phyloP scores from a whole-genome alignment of 2,329 filamentous ascomycete genomes.

The Blastomyces gilchristii region DNA sequence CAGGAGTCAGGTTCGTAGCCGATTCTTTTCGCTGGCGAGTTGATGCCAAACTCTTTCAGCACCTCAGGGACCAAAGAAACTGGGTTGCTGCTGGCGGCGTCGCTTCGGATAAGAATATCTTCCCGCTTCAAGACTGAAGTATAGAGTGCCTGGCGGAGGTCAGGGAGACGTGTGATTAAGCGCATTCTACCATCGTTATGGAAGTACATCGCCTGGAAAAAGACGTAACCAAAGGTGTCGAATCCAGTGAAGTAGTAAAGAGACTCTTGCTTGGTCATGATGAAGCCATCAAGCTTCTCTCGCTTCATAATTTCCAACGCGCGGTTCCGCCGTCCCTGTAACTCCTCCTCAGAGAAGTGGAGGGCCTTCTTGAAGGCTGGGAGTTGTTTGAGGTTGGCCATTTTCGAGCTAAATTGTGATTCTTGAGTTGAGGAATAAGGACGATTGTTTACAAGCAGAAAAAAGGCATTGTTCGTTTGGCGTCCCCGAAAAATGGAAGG shows the following conservation, averaged over 20 bases:
- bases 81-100: slow-evolving; percentile 23
- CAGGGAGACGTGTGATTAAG: slow-evolving; percentile 24
- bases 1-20: slow-evolving; percentile 31
- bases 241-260: slow-evolving; percentile 26
- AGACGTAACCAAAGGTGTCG: slow-evolving; percentile 30
- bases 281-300: slow-evolving; percentile 28
- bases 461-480: not conserved
- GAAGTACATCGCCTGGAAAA: slow-evolving; percentile 31
- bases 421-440: not conserved
- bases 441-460: not conserved
- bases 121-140: slow-evolving; percentile 26
- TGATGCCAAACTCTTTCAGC: slow-evolving; percentile 23
- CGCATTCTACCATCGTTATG: slow-evolving; percentile 26
- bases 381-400: slow-evolving; percentile 15
- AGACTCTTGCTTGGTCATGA: slow-evolving; percentile 30
- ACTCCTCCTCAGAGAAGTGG: slow-evolving; percentile 22
- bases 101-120: slow-evolving; percentile 23
- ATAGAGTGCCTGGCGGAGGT: slow-evolving; percentile 27
- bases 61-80: slow-evolving; percentile 24
- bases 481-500: not conserved
- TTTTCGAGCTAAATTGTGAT: slow-evolving; percentile 2
- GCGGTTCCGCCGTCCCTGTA: slow-evolving; percentile 18
- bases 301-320: slow-evolving; percentile 23
- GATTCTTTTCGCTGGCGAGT: slow-evolving; percentile 21
- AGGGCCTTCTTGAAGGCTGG: slow-evolving; percentile 24